A percentile compares a stretch with the other conserved stretches of the same genome.
Conservation (phyloP, 2,329 filamentous ascomycete species). For the Fusarium zealandicum region DNA sequence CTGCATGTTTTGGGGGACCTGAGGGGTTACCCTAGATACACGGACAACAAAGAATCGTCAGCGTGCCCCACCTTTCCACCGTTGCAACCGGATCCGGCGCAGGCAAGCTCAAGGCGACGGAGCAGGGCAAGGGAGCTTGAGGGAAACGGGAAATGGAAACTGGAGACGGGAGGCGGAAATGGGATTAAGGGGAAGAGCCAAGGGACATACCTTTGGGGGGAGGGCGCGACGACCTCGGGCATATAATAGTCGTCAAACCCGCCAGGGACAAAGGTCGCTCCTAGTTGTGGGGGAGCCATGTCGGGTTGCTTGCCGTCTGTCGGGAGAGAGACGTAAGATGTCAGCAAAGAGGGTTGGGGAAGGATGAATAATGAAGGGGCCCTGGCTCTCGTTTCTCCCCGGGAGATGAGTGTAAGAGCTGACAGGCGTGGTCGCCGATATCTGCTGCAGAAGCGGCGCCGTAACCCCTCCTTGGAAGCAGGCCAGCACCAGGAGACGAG, state of each 20-base stretch:
- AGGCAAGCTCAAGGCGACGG: conserved; percentile 31
- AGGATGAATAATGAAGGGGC: conserved; percentile 39
- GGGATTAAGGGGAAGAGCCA: conserved; percentile 25
- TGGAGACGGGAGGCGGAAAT: conserved; percentile 27
- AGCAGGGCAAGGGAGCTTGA: conserved; percentile 24
- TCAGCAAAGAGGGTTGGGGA: conserved; percentile 42
- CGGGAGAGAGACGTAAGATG: conserved; percentile 41
- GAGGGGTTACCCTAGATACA: conserved; percentile 80
- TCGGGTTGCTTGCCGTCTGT: conserved; percentile 42
- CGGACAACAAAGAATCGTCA: conserved; percentile 47
- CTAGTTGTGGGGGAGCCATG: conserved; percentile 48
- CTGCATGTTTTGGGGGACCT: conserved; percentile 97
- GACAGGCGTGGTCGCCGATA: conserved; percentile 38
- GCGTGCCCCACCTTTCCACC: conserved; percentile 47
- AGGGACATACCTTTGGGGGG: conserved; percentile 62
- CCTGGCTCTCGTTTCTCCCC: conserved; percentile 34
- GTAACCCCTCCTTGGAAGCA: conserved; percentile 37
- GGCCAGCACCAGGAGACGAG: conserved; percentile 26
- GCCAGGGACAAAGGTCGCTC: conserved; percentile 66
- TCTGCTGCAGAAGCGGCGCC: conserved; percentile 39
- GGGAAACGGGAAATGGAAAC: conserved; percentile 29
- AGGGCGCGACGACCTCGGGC: conserved; percentile 65
- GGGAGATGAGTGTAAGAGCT: conserved; percentile 38
- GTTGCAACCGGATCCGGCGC: conserved; percentile 39
- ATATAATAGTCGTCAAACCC: conserved; percentile 67